Evolutionary conservation across 1,284 basidiomycete species (phyloP).

Genomic region (Ustilago sp.): DNA sequence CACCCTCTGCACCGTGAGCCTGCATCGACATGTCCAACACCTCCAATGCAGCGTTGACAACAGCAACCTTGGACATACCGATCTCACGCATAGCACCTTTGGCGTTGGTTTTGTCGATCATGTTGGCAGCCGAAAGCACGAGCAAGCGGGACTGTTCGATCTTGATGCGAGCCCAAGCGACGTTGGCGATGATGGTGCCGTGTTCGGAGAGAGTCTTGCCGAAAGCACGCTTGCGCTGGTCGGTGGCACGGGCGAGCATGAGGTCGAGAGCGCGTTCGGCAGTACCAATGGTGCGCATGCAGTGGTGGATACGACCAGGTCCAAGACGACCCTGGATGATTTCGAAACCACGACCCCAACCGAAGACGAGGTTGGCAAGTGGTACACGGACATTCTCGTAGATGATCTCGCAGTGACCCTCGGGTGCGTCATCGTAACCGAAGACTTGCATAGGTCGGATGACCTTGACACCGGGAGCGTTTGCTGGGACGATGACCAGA

Average conservation of each 20-base stretch:
- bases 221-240: slow-evolving; percentile 89
- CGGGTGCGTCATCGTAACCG: slow-evolving; percentile 69
- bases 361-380: slow-evolving; percentile 82
- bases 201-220: slow-evolving; percentile 91
- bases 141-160: slow-evolving; percentile 88
- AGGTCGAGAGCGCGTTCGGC: slow-evolving; percentile 87
- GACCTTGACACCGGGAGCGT: slow-evolving; percentile 86
- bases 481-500: slow-evolving; percentile 90
- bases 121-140: slow-evolving; percentile 90
- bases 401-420: slow-evolving; percentile 91
- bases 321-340: slow-evolving; percentile 98
- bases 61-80: slow-evolving; percentile 89
- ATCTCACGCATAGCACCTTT: slow-evolving; percentile 98
- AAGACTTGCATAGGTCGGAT: slow-evolving; percentile 88
- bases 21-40: slow-evolving; percentile 96
- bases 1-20: slow-evolving; percentile 87
- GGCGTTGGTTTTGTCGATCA: slow-evolving; percentile 89
- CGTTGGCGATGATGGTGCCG: slow-evolving; percentile 90
- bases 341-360: slow-evolving; percentile 94
- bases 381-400: slow-evolving; percentile 95
- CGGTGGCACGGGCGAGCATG: slow-evolving; percentile 91
- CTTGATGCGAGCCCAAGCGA: slow-evolving; percentile 91
- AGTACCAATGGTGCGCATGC: slow-evolving; percentile 92
- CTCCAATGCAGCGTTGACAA: slow-evolving; percentile 85
- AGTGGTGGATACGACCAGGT: slow-evolving; percentile 93